Evolutionary conservation across 805 yeast genomes (phyloP).

Genomic region (Kregervanrija pseudodelftensis): DNA sequence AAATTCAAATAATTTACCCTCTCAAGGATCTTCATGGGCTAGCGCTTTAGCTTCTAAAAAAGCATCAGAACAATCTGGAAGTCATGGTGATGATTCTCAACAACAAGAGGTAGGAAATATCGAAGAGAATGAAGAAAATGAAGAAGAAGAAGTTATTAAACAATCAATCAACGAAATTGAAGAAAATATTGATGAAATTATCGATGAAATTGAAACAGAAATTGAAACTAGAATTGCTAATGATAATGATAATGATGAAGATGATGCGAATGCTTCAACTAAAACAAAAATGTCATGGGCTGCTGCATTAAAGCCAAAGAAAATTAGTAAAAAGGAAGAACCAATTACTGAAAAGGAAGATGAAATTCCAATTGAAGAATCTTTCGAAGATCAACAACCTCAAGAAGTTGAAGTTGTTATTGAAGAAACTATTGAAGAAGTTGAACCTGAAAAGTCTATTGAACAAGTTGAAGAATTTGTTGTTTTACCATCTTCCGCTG

Average conservation of each 20-base stretch:
- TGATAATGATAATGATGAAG: constrained; percentile 13
- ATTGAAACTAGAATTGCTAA: background rate
- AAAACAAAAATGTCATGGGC: constrained; percentile 18
- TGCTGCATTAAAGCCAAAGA: constrained; percentile 15
- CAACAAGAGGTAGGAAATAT: background rate
- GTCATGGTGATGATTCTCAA: no score
- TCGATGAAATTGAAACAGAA: constrained; percentile 3
- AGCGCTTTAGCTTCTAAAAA: constrained; percentile 20
- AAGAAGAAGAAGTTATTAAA: constrained; percentile 8
- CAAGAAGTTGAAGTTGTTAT: background rate
- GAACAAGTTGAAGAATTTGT: constrained; percentile 18
- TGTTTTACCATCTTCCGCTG: constrained; percentile 42
- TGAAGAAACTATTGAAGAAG: constrained; percentile 8
- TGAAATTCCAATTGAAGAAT: background rate
- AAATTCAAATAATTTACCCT: constrained; percentile 8
- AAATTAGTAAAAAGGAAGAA: constrained; percentile 14
- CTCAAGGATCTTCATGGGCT: constrained; percentile 28
- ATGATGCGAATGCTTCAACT: constrained; percentile 19
- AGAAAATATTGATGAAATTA: constrained; percentile 4
- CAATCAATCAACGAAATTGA: constrained; percentile 1
- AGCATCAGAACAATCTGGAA: background rate
- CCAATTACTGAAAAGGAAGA: constrained; percentile 7
- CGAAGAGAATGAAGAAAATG: constrained; percentile 4
- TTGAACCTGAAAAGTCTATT: constrained; percentile 4
- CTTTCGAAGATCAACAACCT: background rate